Conservation (phyloP, 148 eudicot species). For the Spergularia bocconei region DNA sequence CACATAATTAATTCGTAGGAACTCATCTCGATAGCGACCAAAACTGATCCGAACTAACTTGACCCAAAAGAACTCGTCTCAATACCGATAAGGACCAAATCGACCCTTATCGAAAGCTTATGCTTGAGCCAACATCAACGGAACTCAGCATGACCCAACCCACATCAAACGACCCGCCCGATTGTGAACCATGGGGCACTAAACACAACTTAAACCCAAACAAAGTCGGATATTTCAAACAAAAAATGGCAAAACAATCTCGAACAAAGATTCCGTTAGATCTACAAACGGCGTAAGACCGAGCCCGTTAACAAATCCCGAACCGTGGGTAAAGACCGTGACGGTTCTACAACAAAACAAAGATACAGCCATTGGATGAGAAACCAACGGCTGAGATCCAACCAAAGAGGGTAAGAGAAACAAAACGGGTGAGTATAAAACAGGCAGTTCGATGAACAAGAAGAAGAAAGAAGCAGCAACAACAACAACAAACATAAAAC, state of each 20-base stretch:
- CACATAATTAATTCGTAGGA: too few species aligned
- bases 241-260: background rate
- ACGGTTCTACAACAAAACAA: conserved; percentile 23
- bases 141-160: too few species aligned
- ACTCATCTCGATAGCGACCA: too few species aligned
- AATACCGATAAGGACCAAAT: too few species aligned
- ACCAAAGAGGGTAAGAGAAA: conserved; percentile 10
- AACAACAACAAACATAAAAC: background rate
- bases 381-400: conserved; percentile 28
- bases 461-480: background rate
- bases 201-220: background rate
- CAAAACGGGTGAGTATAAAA: conserved; percentile 54
- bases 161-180: too few species aligned
- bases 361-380: conserved; percentile 24
- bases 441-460: conserved; percentile 25
- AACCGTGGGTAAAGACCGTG: conserved; percentile 7
- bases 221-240: too few species aligned
- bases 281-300: conserved; percentile 16
- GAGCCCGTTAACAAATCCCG: too few species aligned
- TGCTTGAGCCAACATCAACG: too few species aligned
- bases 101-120: too few species aligned
- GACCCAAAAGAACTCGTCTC: too few species aligned
- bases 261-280: conserved; percentile 38
- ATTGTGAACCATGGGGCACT: too few species aligned
- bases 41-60: too few species aligned